These are phyloP conservation scores for Solanum chacoense DNA, from an alignment of 305 asterid genomes.

Conservation along the genomic window DNA sequence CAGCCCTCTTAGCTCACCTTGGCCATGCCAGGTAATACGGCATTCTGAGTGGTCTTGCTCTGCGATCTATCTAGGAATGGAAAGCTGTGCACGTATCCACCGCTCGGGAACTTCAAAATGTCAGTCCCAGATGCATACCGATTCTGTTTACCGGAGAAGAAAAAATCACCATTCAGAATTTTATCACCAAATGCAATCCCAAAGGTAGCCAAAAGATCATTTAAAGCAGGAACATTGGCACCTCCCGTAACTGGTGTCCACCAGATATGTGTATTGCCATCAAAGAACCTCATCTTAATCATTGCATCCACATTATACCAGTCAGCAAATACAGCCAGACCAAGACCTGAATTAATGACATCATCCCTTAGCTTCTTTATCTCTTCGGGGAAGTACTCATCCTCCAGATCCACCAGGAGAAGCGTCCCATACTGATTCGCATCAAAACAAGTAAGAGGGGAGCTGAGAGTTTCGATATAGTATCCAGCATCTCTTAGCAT, in stretches of 20 bases:
- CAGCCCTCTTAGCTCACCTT: conserved; percentile 36
- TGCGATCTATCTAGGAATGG: conserved; percentile 86
- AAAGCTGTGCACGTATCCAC: conserved; percentile 85
- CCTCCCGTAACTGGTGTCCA: conserved; percentile 98
- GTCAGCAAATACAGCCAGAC: conserved; percentile 83
- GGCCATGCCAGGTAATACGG: conserved; percentile 62
- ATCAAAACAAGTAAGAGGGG: conserved; percentile 89
- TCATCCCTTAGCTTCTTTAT: conserved; percentile 63
- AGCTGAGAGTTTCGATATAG: conserved; percentile 83
- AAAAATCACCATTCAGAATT: conserved; percentile 82
- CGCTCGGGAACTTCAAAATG: conserved; percentile 70
- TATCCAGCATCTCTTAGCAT: conserved; percentile 87
- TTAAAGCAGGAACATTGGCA: conserved; percentile 80
- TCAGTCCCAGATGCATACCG: conserved; percentile 91
- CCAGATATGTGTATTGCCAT: conserved; percentile 90
- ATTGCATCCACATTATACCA: conserved; percentile 93
- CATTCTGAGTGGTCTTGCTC: conserved; percentile 81
- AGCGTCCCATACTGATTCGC: conserved; percentile 75
- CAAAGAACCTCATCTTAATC: conserved; percentile 90
- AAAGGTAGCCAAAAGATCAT: conserved; percentile 82
- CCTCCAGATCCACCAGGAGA: conserved; percentile 88
- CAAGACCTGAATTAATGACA: conserved; percentile 55
- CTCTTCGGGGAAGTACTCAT: conserved; percentile 78
- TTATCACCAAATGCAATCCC: conserved; percentile 91
- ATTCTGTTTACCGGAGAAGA: conserved; percentile 66